Conservation (phyloP, 2,329 filamentous ascomycete species). For the Stagonosporopsis rhizophila region DNA sequence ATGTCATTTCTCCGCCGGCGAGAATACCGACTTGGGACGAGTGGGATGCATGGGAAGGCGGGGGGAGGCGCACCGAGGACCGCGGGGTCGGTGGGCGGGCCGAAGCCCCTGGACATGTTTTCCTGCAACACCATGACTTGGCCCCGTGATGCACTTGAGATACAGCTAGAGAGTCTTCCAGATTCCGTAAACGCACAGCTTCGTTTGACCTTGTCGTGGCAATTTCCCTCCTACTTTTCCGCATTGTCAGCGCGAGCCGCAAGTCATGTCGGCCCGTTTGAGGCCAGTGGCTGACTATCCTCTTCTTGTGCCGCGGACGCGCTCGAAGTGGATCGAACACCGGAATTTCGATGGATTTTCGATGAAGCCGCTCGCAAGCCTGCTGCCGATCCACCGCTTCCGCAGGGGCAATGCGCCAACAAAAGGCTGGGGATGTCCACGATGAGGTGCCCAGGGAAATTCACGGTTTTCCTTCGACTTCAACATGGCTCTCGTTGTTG, state of each 20-base stretch:
- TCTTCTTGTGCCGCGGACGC: slow-evolving; percentile 3
- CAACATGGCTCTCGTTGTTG: slow-evolving; percentile 19
- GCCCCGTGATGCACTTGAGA: slow-evolving; percentile 1
- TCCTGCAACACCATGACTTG: slow-evolving; percentile 5
- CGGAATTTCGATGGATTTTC: slow-evolving; percentile 5
- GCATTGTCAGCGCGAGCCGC: slow-evolving; percentile 5
- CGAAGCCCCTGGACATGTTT: slow-evolving; percentile 8
- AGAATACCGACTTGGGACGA: slow-evolving; percentile 15
- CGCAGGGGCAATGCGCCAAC: background rate
- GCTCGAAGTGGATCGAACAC: slow-evolving; percentile 11
- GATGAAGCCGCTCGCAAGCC: slow-evolving; percentile 9
- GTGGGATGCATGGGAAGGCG: slow-evolving; percentile 6
- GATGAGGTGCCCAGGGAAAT: background rate
- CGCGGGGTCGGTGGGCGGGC: slow-evolving; percentile 18
- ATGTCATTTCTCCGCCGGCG: slow-evolving; percentile 16
- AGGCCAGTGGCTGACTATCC: background rate
- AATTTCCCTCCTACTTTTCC: slow-evolving; percentile 13
- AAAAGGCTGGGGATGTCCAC: slow-evolving; percentile 4
- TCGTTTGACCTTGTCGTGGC: background rate
- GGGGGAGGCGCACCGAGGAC: slow-evolving; percentile 8
- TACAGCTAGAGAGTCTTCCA: background rate
- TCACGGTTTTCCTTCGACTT: background rate
- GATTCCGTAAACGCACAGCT: background rate
- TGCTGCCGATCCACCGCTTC: slow-evolving; percentile 13
- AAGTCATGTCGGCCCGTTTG: background rate